Evolutionary conservation across 257 asterid species (phyloP).

Genomic region (Ilex aquifolium): DNA sequence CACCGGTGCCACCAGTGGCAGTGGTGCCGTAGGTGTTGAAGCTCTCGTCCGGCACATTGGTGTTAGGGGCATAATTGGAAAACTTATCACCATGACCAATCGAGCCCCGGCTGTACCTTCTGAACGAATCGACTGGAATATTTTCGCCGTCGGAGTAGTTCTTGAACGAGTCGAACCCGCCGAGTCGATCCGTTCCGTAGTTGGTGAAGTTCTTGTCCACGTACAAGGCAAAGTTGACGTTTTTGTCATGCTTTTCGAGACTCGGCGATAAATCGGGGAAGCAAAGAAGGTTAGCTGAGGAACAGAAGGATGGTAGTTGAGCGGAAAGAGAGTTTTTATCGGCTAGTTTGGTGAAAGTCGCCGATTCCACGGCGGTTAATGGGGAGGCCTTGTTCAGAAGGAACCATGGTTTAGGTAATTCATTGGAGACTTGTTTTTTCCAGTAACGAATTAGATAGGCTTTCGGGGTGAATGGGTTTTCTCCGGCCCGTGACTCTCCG

Average conservation of each 20-base stretch:
- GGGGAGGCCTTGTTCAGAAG: conserved; percentile 27
- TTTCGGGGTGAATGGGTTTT: conserved; percentile 24
- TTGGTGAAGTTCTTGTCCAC: conserved; percentile 50
- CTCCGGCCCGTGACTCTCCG: neutral
- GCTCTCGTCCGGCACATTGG: conserved; percentile 51
- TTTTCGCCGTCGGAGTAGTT: conserved; percentile 45
- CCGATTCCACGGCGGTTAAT: conserved; percentile 20
- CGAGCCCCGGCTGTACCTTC: conserved; percentile 78
- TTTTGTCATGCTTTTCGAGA: conserved; percentile 40
- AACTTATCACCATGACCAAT: conserved; percentile 47
- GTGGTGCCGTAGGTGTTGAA: conserved; percentile 64
- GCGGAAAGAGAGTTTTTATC: conserved; percentile 50
- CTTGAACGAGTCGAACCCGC: conserved; percentile 48
- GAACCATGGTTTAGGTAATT: conserved; percentile 26
- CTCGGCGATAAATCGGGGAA: conserved; percentile 50
- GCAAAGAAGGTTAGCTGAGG: conserved; percentile 60
- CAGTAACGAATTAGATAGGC: conserved; percentile 28
- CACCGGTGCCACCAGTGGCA: conserved; percentile 58
- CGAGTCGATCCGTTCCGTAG: conserved; percentile 50
- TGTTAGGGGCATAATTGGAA: conserved; percentile 39
- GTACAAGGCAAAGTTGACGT: conserved; percentile 44
- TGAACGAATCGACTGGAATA: conserved; percentile 41
- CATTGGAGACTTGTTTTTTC: conserved; percentile 24
- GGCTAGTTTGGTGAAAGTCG: conserved; percentile 37
- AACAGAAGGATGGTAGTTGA: conserved; percentile 55